Evolutionary conservation across 257 asterid species (phyloP).

Genomic region (Plantago ovata): DNA sequence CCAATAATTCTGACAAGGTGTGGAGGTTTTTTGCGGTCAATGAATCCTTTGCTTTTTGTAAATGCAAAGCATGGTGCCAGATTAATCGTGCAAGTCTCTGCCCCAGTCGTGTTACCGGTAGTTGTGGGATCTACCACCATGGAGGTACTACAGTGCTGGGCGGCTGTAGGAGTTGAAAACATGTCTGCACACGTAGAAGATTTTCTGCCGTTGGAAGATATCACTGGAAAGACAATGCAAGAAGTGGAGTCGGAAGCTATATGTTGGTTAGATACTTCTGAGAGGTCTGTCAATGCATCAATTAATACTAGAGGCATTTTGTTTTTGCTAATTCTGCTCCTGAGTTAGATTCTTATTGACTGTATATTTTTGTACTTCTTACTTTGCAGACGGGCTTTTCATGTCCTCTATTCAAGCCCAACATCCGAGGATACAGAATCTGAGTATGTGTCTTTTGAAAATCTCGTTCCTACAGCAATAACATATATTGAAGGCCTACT

Average conservation of each 20-base stretch:
- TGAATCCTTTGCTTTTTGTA: constrained; percentile 62
- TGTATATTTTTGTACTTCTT: not conserved
- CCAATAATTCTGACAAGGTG: constrained; percentile 36
- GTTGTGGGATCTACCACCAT: constrained; percentile 49
- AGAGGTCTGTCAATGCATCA: constrained; percentile 47
- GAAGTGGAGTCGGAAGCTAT: constrained; percentile 47
- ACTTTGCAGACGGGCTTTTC: constrained; percentile 28
- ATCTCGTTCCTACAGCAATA: constrained; percentile 58
- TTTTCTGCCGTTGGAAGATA: constrained; percentile 72
- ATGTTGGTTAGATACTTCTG: constrained; percentile 23
- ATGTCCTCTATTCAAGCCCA: constrained; percentile 23
- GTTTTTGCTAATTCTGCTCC: constrained; percentile 5
- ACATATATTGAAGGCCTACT: constrained; percentile 55
- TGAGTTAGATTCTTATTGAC: constrained; percentile 10
- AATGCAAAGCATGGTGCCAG: constrained; percentile 68
- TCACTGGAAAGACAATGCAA: constrained; percentile 65
- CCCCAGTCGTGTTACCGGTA: constrained; percentile 65
- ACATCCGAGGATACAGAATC: constrained; percentile 27
- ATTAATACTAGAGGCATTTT: not conserved
- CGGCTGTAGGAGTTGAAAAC: constrained; percentile 59
- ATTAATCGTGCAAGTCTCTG: constrained; percentile 64
- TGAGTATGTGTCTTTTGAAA: constrained; percentile 45
- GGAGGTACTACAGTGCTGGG: constrained; percentile 67
- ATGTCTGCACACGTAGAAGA: constrained; percentile 50
- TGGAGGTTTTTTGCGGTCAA: constrained; percentile 65